Base-by-base conservation (phyloP, 345 rosid species). In the Pistacia atlantica region DNA sequence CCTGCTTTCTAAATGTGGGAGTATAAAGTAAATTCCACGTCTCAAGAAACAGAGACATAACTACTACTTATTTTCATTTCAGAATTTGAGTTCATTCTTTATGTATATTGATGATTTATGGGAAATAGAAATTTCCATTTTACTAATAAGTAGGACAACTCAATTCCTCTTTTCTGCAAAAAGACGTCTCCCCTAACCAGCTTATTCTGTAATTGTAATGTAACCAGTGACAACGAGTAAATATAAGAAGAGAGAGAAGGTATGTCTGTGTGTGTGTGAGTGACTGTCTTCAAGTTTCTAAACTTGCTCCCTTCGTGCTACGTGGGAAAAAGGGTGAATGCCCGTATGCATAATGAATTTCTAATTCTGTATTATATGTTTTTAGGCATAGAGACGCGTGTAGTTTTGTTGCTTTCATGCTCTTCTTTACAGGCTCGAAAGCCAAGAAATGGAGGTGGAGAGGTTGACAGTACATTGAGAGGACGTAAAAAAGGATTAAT, bases 341-440 rank as follows among this genome's bases (percentile, higher is more conserved):
- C 71, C 71, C 42, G 69, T n/a, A 2, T 25, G 11, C 69, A 33
- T 28, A 55, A 20, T 48, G 60, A 17, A 70, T n/a, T 22, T 70
- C 20, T 7, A 62, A 8, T 33, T 68, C 68, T 46, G 84, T 69
- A 46, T 57, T 57, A 46, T 57, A 76, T 38, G 55, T 46, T 61
- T 37, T 69, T 74, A 20, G 5, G 62, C 72, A 33, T 55, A 13
- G 69, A 33, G 69, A 64, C 65, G 59, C 77, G 80, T 68, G 83
- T 80, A 38, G 38, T 11, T 52, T 54, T 1, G 83, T 82, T 80
- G 86, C 84, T 86, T 82, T 84, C 83, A 65, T 72, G 14, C 38
- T 69, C n/a, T 52, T 77, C 22, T 75, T 75, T 54, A 3, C 31
- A 18, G 84, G 87, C 87, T 62, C 87, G 69, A 73, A 20, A 46